Conservation (phyloP, 2,329 filamentous ascomycete genomes). For the Cladosporium phlei region DNA sequence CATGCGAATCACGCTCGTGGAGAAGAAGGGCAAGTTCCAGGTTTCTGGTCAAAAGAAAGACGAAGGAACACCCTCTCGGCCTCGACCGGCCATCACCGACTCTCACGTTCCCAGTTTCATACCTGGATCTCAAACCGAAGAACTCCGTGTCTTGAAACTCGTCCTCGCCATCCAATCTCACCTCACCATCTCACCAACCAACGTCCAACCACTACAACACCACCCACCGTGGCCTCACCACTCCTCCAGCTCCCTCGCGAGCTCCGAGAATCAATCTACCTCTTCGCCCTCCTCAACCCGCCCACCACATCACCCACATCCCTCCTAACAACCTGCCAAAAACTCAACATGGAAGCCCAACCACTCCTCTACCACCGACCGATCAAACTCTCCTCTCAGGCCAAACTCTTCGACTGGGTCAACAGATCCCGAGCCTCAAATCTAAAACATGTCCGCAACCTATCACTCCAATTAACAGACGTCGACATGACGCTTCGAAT, state of each 20-base stretch:
- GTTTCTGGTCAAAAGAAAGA: not conserved
- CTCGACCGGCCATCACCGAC: constrained; percentile 9
- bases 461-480: constrained; percentile 24
- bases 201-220: constrained; percentile 3
- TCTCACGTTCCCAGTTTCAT: not conserved
- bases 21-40: not conserved
- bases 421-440: constrained; percentile 17
- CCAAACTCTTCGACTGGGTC: constrained; percentile 26
- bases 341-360: constrained; percentile 24
- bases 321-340: constrained; percentile 18
- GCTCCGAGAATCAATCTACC: constrained; percentile 15
- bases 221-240: constrained; percentile 12
- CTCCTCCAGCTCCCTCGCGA: constrained; percentile 13
- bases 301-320: not conserved
- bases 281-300: constrained; percentile 3
- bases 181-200: too few species aligned
- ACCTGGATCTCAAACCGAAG: constrained; percentile 1
- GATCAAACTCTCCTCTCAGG: constrained; percentile 23
- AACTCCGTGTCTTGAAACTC: not conserved
- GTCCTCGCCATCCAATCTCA: not conserved
- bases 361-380: constrained; percentile 21
- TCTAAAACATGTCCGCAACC: constrained; percentile 20
- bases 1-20: constrained; percentile 1
- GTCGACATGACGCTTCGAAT: constrained; percentile 25
- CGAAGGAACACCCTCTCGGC: not conserved